These are phyloP conservation scores for Zostera marina DNA, from an alignment of 116 monocot species.

Conservation along the genomic window DNA sequence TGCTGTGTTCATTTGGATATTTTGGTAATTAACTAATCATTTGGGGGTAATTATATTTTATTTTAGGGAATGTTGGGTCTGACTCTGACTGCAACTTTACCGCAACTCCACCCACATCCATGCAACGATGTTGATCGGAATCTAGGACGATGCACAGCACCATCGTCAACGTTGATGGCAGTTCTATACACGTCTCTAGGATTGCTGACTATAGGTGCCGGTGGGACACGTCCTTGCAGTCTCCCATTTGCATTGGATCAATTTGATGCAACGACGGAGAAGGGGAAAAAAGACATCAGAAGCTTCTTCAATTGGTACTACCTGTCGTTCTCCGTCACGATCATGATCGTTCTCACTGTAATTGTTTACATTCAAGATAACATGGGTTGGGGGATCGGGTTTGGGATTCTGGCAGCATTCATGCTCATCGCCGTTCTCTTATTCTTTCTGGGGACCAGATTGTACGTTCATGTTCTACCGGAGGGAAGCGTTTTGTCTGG, in stretches of 20 bases:
- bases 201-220: slow-evolving; percentile 46
- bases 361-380: slow-evolving; percentile 80
- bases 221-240: slow-evolving; percentile 65
- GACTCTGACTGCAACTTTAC: slow-evolving; percentile 43
- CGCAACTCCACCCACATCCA: slow-evolving; percentile 36
- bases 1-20: background rate
- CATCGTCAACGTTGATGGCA: slow-evolving; percentile 28
- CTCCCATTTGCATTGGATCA: slow-evolving; percentile 81
- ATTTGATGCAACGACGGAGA: slow-evolving; percentile 24
- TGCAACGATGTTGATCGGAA: slow-evolving; percentile 11
- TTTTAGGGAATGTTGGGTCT: slow-evolving; percentile 56
- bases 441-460: slow-evolving; percentile 35
- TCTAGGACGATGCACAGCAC: slow-evolving; percentile 15
- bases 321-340: slow-evolving; percentile 50
- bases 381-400: slow-evolving; percentile 67
- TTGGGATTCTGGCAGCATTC: slow-evolving; percentile 47
- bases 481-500: slow-evolving; percentile 61
- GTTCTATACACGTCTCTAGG: slow-evolving; percentile 41
- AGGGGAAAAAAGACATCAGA: slow-evolving; percentile 32
- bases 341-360: slow-evolving; percentile 57
- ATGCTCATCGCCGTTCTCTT: slow-evolving; percentile 44
- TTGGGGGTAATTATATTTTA: background rate
- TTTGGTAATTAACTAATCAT: too few species aligned
- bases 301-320: slow-evolving; percentile 98
- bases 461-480: slow-evolving; percentile 43